Evolutionary conservation across 202 grass and related monocot genomes (phyloP), one percentile per base, ranked within the genome.

Genomic region (Hordeum pubiflorum): DNA sequence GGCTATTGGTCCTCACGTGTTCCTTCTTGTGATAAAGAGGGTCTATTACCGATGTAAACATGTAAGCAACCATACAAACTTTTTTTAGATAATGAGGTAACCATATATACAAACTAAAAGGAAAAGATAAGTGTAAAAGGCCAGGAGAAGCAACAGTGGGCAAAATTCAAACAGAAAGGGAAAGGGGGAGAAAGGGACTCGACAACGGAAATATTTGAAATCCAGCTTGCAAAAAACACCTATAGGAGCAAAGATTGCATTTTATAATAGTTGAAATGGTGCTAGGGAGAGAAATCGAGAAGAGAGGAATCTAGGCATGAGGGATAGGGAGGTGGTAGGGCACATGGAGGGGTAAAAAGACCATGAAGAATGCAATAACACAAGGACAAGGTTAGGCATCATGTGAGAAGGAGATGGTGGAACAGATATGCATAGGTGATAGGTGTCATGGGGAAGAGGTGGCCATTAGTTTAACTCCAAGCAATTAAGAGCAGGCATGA

Each of bases 391-490:
- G 70, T 81, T 79, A 82, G 81, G 72, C 20, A 55, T 83, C 81
- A 92, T 89, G 87, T 89, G 84, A 90, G 81, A 62, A 83, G 60
- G 84, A 85, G 87, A 90, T 66, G 81, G 78, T 90, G 81, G 87
- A 90, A 61, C 83, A 78, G 73, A 82, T 86, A 65, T 64, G 56
- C 37, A 27, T 72, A 72, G 69, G 43, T 24, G 21, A 82, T 79
- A 58, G 27, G 61, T 81, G 61, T 79, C 79, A 68, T 61, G 34
- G 76, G 20, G 39, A 62, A 72, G 54, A 89, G 32, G 74, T 79
- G 75, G 60, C 41, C 31, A 86, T 86, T 79, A 62, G 74, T 89
- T 89, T 86, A 83, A 79, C 36, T 41, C 50, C 17, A 7, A 74
- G 74, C 52, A 79, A 79, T 79, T 83, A 89, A 83, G 74, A 72